These are phyloP conservation scores for Salix viminalis DNA, from an alignment of 345 rosid genomes.

Conservation along the genomic window DNA sequence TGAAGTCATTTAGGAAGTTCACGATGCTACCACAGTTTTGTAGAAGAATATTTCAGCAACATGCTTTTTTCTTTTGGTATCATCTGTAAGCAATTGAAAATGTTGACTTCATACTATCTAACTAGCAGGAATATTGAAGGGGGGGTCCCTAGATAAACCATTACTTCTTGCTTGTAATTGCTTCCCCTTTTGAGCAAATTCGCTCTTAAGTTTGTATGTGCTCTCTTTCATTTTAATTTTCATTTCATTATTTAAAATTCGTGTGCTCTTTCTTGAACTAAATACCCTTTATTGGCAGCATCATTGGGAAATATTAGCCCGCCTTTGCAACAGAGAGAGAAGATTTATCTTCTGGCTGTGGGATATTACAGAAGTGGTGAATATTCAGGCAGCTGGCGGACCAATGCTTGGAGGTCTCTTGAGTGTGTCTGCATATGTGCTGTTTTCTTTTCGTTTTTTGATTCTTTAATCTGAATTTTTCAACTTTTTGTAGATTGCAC, in stretches of 20 bases:
- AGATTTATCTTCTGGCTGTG: conserved; percentile 76
- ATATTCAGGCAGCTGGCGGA: conserved; percentile 58
- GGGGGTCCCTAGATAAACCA: neutral
- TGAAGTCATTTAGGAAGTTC: neutral
- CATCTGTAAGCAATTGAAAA: neutral
- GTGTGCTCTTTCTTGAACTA: neutral
- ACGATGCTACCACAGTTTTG: neutral
- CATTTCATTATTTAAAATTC: neutral
- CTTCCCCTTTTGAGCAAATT: neutral
- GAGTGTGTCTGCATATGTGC: neutral
- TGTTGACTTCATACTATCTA: neutral
- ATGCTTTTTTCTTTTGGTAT: neutral
- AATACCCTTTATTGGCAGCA: conserved; percentile 36
- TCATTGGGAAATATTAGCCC: conserved; percentile 48
- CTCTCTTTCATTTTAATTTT: neutral
- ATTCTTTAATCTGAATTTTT: neutral
- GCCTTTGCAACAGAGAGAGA: conserved; percentile 39
- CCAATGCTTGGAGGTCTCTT: conserved; percentile 57
- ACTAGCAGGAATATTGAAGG: neutral
- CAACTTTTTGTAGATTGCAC: conserved; percentile 48
- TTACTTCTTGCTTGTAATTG: neutral
- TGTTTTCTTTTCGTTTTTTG: neutral
- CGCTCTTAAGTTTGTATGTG: neutral
- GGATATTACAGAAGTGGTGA: conserved; percentile 72
- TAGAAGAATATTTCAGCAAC: neutral